Evolutionary conservation across 345 rosid species (phyloP).

Genomic region (Gossypium anomalum): DNA sequence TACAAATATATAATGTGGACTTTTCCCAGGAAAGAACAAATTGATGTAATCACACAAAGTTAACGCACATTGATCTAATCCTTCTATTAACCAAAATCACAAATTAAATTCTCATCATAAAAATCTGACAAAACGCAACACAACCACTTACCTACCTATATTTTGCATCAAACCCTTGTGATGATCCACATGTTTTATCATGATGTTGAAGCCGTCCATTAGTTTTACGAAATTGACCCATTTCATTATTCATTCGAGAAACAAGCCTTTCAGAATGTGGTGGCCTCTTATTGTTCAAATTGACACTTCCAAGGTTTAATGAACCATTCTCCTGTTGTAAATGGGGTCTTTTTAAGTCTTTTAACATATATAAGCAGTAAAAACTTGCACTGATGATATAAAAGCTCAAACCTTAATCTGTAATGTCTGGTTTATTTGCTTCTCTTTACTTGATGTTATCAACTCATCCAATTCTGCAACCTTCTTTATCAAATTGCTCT

Average conservation of each 20-base stretch:
- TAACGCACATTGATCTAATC: no score
- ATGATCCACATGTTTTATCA: slow-evolving; percentile 27
- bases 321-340: slow-evolving; percentile 43
- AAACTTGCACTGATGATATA: background rate
- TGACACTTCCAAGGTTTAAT: slow-evolving; percentile 31
- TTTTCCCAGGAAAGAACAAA: background rate
- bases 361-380: background rate
- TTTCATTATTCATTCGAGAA: slow-evolving; percentile 47
- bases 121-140: background rate
- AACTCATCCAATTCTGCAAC: slow-evolving; percentile 66
- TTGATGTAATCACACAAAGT: background rate
- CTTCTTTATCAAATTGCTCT: slow-evolving; percentile 60
- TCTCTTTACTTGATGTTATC: slow-evolving; percentile 34
- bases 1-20: background rate
- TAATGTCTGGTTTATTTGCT: slow-evolving; percentile 30
- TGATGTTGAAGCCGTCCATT: slow-evolving; percentile 25
- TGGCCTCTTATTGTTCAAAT: slow-evolving; percentile 35
- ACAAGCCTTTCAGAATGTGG: slow-evolving; percentile 52
- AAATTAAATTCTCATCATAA: background rate
- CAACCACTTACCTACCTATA: slow-evolving; percentile 33
- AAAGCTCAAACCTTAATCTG: slow-evolving; percentile 31
- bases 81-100: background rate
- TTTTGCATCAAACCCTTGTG: slow-evolving; percentile 32
- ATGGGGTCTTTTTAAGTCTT: background rate
- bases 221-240: slow-evolving; percentile 43